Evolutionary conservation across 2,329 filamentous ascomycete species (phyloP), one percentile per base, ranked within the genome.

Genomic region (Achaetomium macrosporum): DNA sequence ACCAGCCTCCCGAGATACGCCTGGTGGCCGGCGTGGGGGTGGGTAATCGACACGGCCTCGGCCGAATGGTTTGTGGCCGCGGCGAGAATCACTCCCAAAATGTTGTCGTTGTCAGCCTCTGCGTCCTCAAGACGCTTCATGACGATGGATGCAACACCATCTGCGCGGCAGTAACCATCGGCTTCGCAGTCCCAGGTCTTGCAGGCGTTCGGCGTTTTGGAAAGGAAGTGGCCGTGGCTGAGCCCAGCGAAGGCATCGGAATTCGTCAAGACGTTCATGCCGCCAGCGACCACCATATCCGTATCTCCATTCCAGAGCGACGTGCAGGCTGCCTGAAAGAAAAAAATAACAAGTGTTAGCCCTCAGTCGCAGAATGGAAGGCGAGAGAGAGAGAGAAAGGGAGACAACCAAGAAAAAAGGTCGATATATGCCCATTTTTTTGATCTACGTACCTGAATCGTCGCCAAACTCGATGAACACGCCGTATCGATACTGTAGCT

Each of bases 1-100:
- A 93, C 82, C 36, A 80, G 76, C 52, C 80, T 78, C 62, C 85
- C 91, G 7, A 92, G 72, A 44, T 79, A 74, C 11, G 87, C 82
- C 67, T 95, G 90, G 0, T 15, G 81, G 84, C 5, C 82, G 3
- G 47, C 86, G 66, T 93, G 88, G 1, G 90, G 89, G 54, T 88
- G 86, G 0, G 88, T 93, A 63, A 95, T 93, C 1, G 88, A 91
- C n/a, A 89, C 82, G 42, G 88, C 83, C 61, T 90, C 83, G 1
- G 86, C 86, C 1, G 86, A 91, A 68, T 93, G 88, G 68, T 93
- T 95, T 41, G 88, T 92, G 5, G 82, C 80, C 1, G 84, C 81
- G 19, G 83, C 87, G 1, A 87, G 74, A 45, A 96, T 86, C 57
- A 88, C 83, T 12, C 83, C 88, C n/a, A 90, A 75, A 40, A 79